Conservation (phyloP, 139 green algal genomes). For the Zygnema cylindricum region DNA sequence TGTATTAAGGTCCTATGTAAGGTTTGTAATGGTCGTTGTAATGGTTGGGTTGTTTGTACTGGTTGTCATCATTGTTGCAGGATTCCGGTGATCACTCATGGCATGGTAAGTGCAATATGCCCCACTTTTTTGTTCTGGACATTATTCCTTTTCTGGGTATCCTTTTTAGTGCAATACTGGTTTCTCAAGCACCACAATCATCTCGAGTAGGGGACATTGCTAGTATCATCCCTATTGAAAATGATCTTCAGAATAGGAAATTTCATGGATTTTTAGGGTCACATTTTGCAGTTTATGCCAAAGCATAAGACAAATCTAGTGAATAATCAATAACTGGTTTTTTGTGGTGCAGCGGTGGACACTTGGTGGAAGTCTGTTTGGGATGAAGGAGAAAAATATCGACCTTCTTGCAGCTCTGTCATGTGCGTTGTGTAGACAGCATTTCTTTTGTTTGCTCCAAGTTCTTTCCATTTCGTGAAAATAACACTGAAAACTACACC, state of each 20-base stretch:
- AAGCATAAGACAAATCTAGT: no score
- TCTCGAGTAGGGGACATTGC: neutral
- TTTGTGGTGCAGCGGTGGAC: neutral
- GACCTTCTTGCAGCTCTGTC: neutral
- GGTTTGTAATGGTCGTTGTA: neutral
- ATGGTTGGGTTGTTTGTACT: no score
- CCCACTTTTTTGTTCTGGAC: no score
- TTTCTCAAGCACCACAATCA: no score
- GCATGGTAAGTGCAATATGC: neutral
- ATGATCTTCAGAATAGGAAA: neutral
- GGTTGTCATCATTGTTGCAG: neutral
- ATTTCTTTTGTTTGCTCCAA: neutral
- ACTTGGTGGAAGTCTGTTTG: neutral
- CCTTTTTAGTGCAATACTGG: no score
- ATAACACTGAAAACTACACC: neutral
- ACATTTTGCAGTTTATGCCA: neutral
- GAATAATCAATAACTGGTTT: no score
- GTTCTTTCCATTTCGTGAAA: no score
- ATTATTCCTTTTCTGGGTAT: no score
- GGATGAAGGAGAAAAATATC: neutral
- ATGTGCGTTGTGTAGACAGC: neutral
- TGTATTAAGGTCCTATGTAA: neutral
- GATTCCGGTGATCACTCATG: neutral
- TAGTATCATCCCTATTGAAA: neutral
- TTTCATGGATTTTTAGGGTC: no score